These are phyloP conservation scores for Xylogone sp. DNA, from an alignment of 2,329 filamentous ascomycete species.

Conservation along the genomic window DNA sequence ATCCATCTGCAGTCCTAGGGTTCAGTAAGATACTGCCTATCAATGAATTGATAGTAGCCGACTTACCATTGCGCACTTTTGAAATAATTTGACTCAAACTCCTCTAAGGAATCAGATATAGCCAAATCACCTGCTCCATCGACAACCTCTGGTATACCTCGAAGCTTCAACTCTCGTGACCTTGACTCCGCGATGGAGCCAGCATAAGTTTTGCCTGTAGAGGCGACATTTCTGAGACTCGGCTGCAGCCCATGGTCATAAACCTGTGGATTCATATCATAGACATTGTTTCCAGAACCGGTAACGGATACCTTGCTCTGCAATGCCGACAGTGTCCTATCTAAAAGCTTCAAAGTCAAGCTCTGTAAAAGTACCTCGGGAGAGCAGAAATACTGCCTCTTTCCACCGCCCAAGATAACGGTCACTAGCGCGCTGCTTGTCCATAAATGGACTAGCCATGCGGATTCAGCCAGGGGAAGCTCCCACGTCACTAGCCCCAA, in stretches of 20 bases:
- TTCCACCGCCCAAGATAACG: slow-evolving; percentile 1
- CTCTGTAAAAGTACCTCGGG: background rate
- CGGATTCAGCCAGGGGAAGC: background rate
- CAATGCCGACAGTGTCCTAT: too few species aligned
- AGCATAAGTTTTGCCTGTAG: slow-evolving; percentile 22
- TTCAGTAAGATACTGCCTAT: slow-evolving; percentile 6
- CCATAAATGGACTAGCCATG: too few species aligned
- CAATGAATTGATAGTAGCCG: background rate
- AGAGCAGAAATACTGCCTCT: slow-evolving; percentile 1
- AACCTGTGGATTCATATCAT: background rate
- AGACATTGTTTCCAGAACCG: background rate
- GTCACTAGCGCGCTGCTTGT: background rate
- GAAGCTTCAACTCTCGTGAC: slow-evolving; percentile 15
- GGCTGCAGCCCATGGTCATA: background rate
- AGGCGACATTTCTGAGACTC: slow-evolving; percentile 13
- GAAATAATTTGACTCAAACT: slow-evolving; percentile 28
- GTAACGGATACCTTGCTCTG: too few species aligned
- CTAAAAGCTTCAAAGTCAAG: too few species aligned
- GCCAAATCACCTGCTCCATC: background rate
- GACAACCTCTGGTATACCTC: background rate
- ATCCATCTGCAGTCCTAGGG: slow-evolving; percentile 30
- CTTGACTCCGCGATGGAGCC: slow-evolving; percentile 24
- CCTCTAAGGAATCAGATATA: slow-evolving; percentile 3
- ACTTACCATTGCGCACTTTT: slow-evolving; percentile 30
- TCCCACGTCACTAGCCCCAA: background rate